Evolutionary conservation across 2,329 filamentous ascomycete species (phyloP).

Genomic region (Bipolaris oryzae): DNA sequence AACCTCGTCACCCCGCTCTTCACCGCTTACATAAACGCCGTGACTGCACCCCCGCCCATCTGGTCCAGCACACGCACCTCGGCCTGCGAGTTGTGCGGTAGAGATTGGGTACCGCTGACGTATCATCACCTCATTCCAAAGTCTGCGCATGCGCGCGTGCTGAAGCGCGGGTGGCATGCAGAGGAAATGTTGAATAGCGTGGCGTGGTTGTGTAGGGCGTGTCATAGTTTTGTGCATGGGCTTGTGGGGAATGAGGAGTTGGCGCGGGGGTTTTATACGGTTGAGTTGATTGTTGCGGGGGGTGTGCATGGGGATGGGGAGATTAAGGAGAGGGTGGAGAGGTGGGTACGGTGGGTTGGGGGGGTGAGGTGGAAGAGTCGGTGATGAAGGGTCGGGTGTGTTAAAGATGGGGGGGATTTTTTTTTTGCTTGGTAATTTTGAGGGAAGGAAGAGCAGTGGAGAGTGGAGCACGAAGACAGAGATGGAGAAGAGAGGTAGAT

Average conservation of each 20-base stretch:
- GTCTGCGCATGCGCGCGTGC: constrained; percentile 73
- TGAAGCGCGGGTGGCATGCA: constrained; percentile 80
- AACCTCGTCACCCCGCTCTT: constrained; percentile 69
- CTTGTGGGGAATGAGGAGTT: constrained; percentile 78
- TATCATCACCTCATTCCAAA: constrained; percentile 89
- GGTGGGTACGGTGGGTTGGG: constrained; percentile 75
- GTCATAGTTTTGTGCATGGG: constrained; percentile 81
- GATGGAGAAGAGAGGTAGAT: not conserved
- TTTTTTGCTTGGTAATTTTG: too few relatives aligned
- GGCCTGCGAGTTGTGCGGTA: constrained; percentile 75
- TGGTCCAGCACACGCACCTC: constrained; percentile 62
- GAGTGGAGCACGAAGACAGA: too few relatives aligned
- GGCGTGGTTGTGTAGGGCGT: constrained; percentile 84
- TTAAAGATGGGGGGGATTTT: too few relatives aligned
- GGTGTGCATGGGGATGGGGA: constrained; percentile 70
- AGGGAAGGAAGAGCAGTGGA: too few relatives aligned
- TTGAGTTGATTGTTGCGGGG: constrained; percentile 71
- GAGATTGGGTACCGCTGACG: constrained; percentile 75
- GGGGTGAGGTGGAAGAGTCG: constrained; percentile 74
- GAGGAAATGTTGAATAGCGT: constrained; percentile 78
- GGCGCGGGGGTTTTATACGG: constrained; percentile 72
- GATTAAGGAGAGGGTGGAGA: constrained; percentile 72
- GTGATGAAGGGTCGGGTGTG: constrained; percentile 35
- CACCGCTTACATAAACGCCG: constrained; percentile 64
- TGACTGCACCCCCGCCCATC: constrained; percentile 67